Conservation (phyloP, 2,329 filamentous ascomycete species). For the Exophiala mesophila region DNA sequence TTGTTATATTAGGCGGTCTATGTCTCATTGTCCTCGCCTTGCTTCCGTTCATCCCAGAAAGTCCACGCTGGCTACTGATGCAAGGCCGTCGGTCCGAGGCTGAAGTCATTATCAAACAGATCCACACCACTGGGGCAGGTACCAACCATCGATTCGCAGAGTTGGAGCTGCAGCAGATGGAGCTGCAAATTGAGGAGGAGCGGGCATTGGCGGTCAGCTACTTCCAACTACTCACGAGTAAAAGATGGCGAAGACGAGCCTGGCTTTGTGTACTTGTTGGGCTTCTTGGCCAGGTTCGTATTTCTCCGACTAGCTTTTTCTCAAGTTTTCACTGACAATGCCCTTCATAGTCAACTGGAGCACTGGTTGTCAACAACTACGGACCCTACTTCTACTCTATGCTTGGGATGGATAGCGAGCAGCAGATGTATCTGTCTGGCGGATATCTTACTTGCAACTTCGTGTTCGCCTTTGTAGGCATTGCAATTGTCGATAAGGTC, state of each 20-base stretch:
- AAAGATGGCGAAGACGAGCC: background rate
- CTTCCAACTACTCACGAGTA: background rate
- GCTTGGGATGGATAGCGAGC: conserved; percentile 38
- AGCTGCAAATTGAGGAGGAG: background rate
- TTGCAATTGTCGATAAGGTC: conserved; percentile 8
- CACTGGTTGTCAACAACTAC: conserved; percentile 44
- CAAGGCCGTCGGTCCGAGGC: background rate
- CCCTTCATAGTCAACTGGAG: conserved; percentile 41
- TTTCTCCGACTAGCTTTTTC: too few species aligned
- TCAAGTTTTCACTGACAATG: background rate
- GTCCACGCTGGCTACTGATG: background rate
- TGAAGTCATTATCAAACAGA: background rate
- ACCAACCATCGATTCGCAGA: background rate
- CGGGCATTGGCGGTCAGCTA: background rate
- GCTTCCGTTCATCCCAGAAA: background rate
- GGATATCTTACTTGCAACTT: conserved; percentile 6
- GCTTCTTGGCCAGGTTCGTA: conserved; percentile 1
- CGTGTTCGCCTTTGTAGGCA: background rate
- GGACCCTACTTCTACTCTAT: conserved; percentile 41
- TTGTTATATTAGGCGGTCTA: background rate
- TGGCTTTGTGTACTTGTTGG: background rate
- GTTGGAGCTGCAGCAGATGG: conserved; percentile 2
- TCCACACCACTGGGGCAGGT: background rate
- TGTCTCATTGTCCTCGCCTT: background rate
- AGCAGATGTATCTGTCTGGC: conserved; percentile 4